Percentiles rank a stretch among this genome's conserved stretches.
Evolutionary conservation across 2,329 filamentous ascomycete species (phyloP).

Genomic region (Teratosphaeria gauchensis): DNA sequence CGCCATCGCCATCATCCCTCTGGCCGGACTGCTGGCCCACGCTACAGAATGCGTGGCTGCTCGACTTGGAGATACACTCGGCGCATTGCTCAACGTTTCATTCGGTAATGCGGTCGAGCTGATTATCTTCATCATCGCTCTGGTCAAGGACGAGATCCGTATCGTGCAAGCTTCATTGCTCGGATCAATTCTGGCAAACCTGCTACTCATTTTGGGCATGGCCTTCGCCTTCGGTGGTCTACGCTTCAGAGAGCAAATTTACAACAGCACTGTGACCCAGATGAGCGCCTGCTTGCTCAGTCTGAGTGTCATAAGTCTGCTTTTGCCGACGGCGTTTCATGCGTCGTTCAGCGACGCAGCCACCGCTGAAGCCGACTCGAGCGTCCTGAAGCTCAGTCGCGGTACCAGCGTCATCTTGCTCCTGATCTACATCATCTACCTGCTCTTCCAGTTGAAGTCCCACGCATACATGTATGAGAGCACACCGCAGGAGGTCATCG

Average conservation of each 20-base stretch:
- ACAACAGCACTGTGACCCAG: constrained; percentile 90
- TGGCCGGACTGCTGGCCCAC: constrained; percentile 40
- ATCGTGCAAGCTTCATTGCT: constrained; percentile 87
- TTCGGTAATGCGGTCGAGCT: constrained; percentile 45
- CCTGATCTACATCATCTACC: constrained; percentile 71
- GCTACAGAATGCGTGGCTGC: constrained; percentile 42
- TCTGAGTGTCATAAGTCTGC: constrained; percentile 78
- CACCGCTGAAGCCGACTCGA: constrained; percentile 7
- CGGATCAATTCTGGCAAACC: constrained; percentile 80
- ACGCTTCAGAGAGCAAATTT: constrained; percentile 83
- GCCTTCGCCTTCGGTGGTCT: constrained; percentile 78
- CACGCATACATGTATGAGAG: constrained; percentile 88
- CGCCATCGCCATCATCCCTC: constrained; percentile 41
- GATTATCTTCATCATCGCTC: constrained; percentile 58
- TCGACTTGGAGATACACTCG: constrained; percentile 39
- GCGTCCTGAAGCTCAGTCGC: constrained; percentile 65
- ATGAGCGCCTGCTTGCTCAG: constrained; percentile 92
- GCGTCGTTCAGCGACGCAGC: constrained; percentile 56
- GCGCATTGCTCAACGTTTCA: constrained; percentile 42
- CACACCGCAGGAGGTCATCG: constrained; percentile 84
- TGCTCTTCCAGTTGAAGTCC: constrained; percentile 84
- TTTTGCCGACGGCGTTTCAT: constrained; percentile 86
- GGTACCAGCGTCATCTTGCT: constrained; percentile 81
- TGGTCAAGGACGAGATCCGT: constrained; percentile 73
- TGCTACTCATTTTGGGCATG: constrained; percentile 86